Conservation (phyloP, 1,284 basidiomycete genomes). For the Irpex sp. region DNA sequence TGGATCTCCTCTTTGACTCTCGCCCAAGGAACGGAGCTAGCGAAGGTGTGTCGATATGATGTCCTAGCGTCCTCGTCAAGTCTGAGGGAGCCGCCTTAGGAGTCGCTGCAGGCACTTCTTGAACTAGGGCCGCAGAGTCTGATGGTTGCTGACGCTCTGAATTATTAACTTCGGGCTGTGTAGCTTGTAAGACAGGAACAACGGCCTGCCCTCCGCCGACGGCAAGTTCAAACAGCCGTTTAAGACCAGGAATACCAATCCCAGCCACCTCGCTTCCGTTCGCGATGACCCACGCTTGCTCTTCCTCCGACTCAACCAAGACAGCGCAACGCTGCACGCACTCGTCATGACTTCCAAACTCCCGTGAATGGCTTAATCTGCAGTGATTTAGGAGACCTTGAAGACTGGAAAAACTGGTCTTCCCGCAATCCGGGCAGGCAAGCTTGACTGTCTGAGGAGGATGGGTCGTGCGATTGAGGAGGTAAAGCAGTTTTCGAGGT, state of each 20-base stretch:
- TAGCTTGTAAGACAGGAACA: slow-evolving; percentile 7
- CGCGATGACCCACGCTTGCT: slow-evolving; percentile 43
- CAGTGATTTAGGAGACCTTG: slow-evolving; percentile 77
- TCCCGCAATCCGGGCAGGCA: slow-evolving; percentile 57
- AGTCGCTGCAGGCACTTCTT: background rate
- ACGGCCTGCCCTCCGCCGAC: slow-evolving; percentile 41
- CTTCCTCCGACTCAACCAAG: slow-evolving; percentile 31
- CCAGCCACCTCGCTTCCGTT: slow-evolving; percentile 55
- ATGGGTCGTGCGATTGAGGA: slow-evolving; percentile 33
- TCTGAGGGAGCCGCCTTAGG: slow-evolving; percentile 26
- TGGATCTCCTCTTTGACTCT: slow-evolving; percentile 48
- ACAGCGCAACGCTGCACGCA: slow-evolving; percentile 66
- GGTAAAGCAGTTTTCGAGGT: slow-evolving; percentile 40
- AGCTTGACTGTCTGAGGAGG: slow-evolving; percentile 42
- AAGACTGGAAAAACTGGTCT: slow-evolving; percentile 65
- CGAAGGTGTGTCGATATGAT: slow-evolving; percentile 67
- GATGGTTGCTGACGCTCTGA: slow-evolving; percentile 1
- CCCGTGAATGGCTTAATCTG: slow-evolving; percentile 59
- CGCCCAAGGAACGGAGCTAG: slow-evolving; percentile 70
- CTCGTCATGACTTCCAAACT: slow-evolving; percentile 73
- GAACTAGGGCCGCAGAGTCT: background rate
- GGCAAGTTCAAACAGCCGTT: slow-evolving; percentile 66
- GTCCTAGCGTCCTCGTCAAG: slow-evolving; percentile 59
- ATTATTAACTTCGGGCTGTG: slow-evolving; percentile 6
- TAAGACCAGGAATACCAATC: slow-evolving; percentile 56